Evolutionary conservation across 2,329 filamentous ascomycete species (phyloP).

Genomic region (Pseudocercospora pini-densiflorae): DNA sequence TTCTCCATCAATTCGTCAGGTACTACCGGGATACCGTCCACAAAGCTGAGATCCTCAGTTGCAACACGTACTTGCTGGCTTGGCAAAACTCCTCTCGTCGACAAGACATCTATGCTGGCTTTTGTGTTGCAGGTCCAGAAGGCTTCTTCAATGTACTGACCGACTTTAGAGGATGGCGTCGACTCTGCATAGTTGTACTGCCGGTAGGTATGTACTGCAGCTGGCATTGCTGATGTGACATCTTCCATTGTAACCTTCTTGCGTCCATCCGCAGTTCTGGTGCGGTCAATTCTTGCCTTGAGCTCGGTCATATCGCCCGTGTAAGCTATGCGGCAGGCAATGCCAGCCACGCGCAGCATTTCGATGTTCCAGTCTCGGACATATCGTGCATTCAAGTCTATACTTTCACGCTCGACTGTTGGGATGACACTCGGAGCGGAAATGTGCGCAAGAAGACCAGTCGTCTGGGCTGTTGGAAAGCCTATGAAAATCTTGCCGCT

Average conservation of each 20-base stretch:
- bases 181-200: constrained; percentile 90
- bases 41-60: constrained; percentile 73
- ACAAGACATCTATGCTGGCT: constrained; percentile 84
- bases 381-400: constrained; percentile 93
- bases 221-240: constrained; percentile 71
- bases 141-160: constrained; percentile 86
- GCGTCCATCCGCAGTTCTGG: constrained; percentile 34
- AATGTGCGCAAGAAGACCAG: constrained; percentile 89
- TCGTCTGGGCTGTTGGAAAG: constrained; percentile 96
- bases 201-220: constrained; percentile 80
- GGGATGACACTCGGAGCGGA: constrained; percentile 96
- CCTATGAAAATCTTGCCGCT: constrained; percentile 95
- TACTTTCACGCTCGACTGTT: constrained; percentile 94
- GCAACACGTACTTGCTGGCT: constrained; percentile 80
- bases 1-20: constrained; percentile 74
- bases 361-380: constrained; percentile 96
- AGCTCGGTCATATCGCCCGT: constrained; percentile 83
- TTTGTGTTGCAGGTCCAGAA: constrained; percentile 93
- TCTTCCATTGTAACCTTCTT: constrained; percentile 63
- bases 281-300: constrained; percentile 56
- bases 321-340: constrained; percentile 87
- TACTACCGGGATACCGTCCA: constrained; percentile 85
- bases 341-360: constrained; percentile 86
- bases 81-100: constrained; percentile 83
- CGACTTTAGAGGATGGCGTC: constrained; percentile 82